phyloP scores from a whole-genome alignment of 768 basidiomycete genomes.

The Mycena indigotica region DNA sequence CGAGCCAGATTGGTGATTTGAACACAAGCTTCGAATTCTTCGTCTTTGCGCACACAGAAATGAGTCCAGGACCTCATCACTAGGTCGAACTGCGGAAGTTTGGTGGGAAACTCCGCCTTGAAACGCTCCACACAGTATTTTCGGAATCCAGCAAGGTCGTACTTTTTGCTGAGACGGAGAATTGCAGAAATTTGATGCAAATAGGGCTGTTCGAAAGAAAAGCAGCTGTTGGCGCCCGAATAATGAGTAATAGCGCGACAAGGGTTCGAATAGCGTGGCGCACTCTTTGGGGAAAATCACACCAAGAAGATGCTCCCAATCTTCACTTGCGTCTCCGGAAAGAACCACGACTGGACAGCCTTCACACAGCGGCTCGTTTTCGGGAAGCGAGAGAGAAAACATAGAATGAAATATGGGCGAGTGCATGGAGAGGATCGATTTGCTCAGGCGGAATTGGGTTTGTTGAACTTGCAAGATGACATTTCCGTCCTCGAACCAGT shows the following conservation, averaged over 20 bases:
- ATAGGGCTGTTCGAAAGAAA: background rate
- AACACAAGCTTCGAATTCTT: background rate
- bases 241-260: background rate
- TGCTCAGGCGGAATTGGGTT: conserved; percentile 37
- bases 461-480: conserved; percentile 40
- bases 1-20: background rate
- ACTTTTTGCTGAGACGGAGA: conserved; percentile 10
- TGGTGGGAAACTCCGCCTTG: conserved; percentile 4
- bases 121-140: conserved; percentile 2
- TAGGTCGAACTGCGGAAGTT: background rate
- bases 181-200: background rate
- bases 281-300: conserved; percentile 30
- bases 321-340: conserved; percentile 33
- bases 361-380: conserved; percentile 30
- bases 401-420: conserved; percentile 43
- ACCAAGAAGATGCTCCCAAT: conserved; percentile 37
- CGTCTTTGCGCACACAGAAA: background rate
- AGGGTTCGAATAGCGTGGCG: background rate
- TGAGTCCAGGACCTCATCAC: background rate
- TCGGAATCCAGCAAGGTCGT: conserved; percentile 5
- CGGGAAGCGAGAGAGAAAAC: conserved; percentile 39
- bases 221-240: background rate
- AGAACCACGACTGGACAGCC: conserved; percentile 37
- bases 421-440: conserved; percentile 36
- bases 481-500: conserved; percentile 45